phyloP scores from a whole-genome alignment of 1,284 basidiomycete species.

The Ganoderma meredithae region DNA sequence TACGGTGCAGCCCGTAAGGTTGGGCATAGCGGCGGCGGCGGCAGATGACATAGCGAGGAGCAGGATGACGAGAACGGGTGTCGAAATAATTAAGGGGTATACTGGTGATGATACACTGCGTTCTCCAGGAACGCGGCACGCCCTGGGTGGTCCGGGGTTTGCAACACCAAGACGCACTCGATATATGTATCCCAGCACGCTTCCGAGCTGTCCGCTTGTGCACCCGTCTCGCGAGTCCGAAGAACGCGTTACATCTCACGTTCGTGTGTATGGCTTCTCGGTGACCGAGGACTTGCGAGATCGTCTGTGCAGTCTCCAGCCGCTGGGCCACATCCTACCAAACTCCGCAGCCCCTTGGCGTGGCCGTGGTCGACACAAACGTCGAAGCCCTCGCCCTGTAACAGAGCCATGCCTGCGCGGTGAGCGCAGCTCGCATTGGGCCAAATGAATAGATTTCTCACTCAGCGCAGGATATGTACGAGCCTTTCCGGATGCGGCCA shows the following conservation, averaged over 20 bases:
- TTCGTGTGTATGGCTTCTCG: slow-evolving; percentile 20
- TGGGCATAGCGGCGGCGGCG: slow-evolving; percentile 25
- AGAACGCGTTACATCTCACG: slow-evolving; percentile 17
- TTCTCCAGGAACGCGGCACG: slow-evolving; percentile 25
- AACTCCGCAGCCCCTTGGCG: slow-evolving; percentile 1
- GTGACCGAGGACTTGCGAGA: slow-evolving; percentile 20
- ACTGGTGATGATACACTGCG: slow-evolving; percentile 11
- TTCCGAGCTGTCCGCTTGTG: slow-evolving; percentile 20
- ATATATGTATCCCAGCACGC: slow-evolving; percentile 13
- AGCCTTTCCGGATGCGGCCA: background rate
- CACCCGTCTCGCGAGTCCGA: slow-evolving; percentile 13
- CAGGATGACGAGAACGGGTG: background rate
- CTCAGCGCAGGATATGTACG: background rate
- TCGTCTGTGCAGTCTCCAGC: background rate
- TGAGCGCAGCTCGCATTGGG: background rate
- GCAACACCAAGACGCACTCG: slow-evolving; percentile 10
- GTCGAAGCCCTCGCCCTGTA: background rate
- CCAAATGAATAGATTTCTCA: slow-evolving; percentile 13
- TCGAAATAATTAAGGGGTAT: slow-evolving; percentile 13
- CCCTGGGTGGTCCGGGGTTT: slow-evolving; percentile 9
- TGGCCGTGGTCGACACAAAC: background rate
- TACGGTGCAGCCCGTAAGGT: slow-evolving; percentile 36
- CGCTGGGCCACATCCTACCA: slow-evolving; percentile 3
- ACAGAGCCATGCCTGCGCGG: background rate
- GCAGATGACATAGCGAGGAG: slow-evolving; percentile 17